Base-by-base conservation (phyloP, 768 basidiomycete species). In the Hygrophorus russula region DNA sequence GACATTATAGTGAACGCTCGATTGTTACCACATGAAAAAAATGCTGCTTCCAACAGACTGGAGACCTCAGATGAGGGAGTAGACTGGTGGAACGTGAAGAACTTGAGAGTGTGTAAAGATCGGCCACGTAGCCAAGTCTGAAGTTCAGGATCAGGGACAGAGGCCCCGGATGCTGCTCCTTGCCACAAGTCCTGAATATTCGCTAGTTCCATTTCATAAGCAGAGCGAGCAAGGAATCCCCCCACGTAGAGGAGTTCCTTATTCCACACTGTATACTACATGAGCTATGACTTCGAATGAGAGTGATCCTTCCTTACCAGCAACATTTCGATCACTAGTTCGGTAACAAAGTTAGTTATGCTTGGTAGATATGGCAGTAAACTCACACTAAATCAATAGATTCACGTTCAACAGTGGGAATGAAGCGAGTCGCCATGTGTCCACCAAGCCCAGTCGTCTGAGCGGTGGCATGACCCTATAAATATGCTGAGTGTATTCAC, bases 341-440 rank as follows among this genome's bases (percentile, higher is more conserved):
- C 45, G 6, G 15, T 33, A 45, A 34, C 20, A 40, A 45, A 31
- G 3, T 42, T 30, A 37, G 24, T 31, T 41, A 45, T 8, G 39
- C 31, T 31, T 36, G 10, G 12, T 19, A 18, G 40, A 18, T 14
- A 17, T 38, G 12, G n/a, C 8, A 31, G 44, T 17, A 17, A 14
- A 58, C 79, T 60, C 54, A 87, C 82, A 90, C 82, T 24, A 93
- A 66, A 60, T 89, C 91, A 49, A 93, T 83, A 0, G 84, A 85
- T 63, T 98, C 94, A 48, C 94, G 76, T 59, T 98, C 94, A 6
- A 98, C 93, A 0, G 93, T 97, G 8, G 91, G 88, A 45, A 98
- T 93, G 56, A 96, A 96, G 2, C 92, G 70, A 7, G 86, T 81
- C 0, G 89, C 64, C 62, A 74, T 71, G 51, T 73, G 73, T 2